Evolutionary conservation across 75 land plant species (phyloP).

Genomic region (Isoetes taiwanensis): DNA sequence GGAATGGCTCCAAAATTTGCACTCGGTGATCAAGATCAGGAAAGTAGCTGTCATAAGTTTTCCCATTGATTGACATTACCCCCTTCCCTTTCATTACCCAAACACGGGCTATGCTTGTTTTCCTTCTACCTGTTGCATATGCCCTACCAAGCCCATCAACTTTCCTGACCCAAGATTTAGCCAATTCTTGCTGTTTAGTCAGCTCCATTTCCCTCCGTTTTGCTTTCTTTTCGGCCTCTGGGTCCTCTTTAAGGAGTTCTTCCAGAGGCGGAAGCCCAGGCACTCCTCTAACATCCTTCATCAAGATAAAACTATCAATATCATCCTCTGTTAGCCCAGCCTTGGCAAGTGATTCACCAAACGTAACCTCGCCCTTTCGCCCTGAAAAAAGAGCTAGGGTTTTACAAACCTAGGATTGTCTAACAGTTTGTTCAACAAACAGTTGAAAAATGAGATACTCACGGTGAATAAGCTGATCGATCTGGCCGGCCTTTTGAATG

Average conservation of each 20-base stretch:
- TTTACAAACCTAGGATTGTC: too few relatives aligned
- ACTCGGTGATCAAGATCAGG: constrained; percentile 70
- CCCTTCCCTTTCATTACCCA: constrained; percentile 81
- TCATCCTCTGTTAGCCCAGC: constrained; percentile 69
- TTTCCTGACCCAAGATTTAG: constrained; percentile 48
- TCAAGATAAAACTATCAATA: constrained; percentile 58
- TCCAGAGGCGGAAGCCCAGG: constrained; percentile 59
- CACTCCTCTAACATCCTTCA: constrained; percentile 54
- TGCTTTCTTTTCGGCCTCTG: constrained; percentile 28
- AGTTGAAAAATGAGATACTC: too few relatives aligned
- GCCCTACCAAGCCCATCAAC: constrained; percentile 82
- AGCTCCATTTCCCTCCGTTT: constrained; percentile 54
- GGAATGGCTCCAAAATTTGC: constrained; percentile 62
- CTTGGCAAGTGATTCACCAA: constrained; percentile 63
- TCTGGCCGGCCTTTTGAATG: too few relatives aligned
- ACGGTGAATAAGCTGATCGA: too few relatives aligned
- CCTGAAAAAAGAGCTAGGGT: too few relatives aligned
- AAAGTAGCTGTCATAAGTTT: constrained; percentile 62
- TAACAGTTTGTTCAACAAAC: too few relatives aligned
- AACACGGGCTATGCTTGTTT: constrained; percentile 79
- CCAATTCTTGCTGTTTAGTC: constrained; percentile 58
- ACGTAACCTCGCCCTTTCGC: constrained; percentile 37
- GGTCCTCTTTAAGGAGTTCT: constrained; percentile 49
- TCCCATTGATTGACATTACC: constrained; percentile 55
- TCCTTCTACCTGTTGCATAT: constrained; percentile 87